Percentiles rank a stretch among this genome's conserved stretches.
Conservation (phyloP, 139 green algal species). For the Yamagishiella unicocca region DNA sequence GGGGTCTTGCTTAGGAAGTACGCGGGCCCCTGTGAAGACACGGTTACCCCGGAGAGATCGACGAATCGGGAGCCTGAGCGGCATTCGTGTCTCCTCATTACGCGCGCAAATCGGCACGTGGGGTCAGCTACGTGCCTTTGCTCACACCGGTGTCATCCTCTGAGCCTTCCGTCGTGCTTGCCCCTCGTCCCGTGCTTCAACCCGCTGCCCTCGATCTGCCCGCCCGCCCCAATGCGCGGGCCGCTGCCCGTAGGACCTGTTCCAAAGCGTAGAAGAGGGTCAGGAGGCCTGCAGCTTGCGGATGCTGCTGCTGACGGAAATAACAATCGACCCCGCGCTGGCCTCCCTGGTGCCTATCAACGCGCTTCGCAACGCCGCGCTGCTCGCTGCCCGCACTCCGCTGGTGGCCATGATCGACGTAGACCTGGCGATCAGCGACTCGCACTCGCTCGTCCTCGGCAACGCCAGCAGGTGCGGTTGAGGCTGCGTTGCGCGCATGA, state of each 20-base stretch:
- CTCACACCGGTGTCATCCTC: no score
- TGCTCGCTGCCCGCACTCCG: constrained; percentile 49
- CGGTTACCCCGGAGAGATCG: no score
- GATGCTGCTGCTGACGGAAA: constrained; percentile 56
- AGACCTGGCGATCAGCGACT: constrained; percentile 50
- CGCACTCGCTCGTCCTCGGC: neutral
- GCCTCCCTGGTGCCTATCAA: constrained; percentile 61
- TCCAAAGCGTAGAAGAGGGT: neutral
- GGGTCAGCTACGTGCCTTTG: neutral
- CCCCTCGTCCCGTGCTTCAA: no score
- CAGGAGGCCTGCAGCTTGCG: constrained; percentile 19
- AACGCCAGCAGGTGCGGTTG: neutral
- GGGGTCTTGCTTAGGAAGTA: no score
- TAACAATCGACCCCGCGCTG: constrained; percentile 43
- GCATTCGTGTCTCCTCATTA: neutral
- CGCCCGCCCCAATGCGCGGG: no score
- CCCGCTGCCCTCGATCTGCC: no score
- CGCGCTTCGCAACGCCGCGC: constrained; percentile 53
- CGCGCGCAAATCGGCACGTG: neutral
- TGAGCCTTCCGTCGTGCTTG: no score
- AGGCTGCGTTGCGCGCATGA: neutral
- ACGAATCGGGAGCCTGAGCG: no score
- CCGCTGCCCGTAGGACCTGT: neutral
- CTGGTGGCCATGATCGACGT: constrained; percentile 60
- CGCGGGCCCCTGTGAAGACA: no score